These are phyloP conservation scores for Onygenales sp. DNA, from an alignment of 2,329 filamentous ascomycete species.

Conservation along the genomic window DNA sequence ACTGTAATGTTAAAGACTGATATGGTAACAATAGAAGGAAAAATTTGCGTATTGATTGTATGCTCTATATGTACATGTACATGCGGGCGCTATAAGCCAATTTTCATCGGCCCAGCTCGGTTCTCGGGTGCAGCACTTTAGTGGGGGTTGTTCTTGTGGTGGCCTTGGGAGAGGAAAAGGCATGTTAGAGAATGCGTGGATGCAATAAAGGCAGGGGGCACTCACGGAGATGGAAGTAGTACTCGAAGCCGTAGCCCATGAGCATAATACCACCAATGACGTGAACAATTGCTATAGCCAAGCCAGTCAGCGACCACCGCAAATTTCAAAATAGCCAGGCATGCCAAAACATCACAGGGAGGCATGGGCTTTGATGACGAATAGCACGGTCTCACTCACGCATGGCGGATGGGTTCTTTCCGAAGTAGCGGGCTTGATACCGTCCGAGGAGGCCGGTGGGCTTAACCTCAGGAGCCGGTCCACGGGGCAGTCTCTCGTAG, in stretches of 20 bases:
- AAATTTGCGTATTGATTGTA: conserved; percentile 17
- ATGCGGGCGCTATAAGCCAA: not conserved
- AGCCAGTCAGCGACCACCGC: not conserved
- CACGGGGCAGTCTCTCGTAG: conserved; percentile 97
- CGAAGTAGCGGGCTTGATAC: conserved; percentile 84
- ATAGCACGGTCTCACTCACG: conserved; percentile 53
- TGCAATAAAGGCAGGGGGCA: conserved; percentile 17
- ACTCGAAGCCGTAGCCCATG: conserved; percentile 92
- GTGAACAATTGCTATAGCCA: conserved; percentile 69
- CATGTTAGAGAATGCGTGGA: not conserved
- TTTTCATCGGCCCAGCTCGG: not conserved
- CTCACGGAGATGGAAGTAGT: conserved; percentile 99
- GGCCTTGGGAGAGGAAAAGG: conserved; percentile 50
- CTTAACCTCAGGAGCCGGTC: conserved; percentile 74
- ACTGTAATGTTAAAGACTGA: not conserved
- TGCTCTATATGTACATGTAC: conserved; percentile 31
- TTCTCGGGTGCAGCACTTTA: conserved; percentile 41
- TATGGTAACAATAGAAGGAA: conserved; percentile 4
- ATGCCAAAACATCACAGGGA: not conserved
- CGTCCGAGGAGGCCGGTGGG: conserved; percentile 72
- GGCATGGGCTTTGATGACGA: not conserved
- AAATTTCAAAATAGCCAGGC: not conserved
- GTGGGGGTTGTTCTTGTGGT: conserved; percentile 99
- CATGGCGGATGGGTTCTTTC: conserved; percentile 79
- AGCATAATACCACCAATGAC: conserved; percentile 66